Conservation (phyloP, 2,329 filamentous ascomycete species). For the Paraconiothyrium sp. region DNA sequence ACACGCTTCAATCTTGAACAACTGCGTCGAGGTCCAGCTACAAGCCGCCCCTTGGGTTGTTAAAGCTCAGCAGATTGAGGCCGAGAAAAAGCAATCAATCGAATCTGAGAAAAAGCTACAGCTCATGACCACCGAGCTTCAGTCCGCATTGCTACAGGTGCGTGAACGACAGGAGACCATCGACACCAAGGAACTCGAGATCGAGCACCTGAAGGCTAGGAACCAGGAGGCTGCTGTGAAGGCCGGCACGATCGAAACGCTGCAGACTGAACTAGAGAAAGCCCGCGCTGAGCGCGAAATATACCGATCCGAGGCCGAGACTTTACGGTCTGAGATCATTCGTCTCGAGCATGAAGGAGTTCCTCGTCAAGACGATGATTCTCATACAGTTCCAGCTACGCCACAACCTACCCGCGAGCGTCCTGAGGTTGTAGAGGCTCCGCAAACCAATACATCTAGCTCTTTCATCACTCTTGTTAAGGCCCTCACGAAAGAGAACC, state of each 20-base stretch:
- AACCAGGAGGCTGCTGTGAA: conserved; percentile 40
- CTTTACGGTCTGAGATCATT: conserved; percentile 31
- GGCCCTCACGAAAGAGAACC: conserved; percentile 29
- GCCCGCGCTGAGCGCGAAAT: conserved; percentile 34
- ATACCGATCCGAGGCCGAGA: conserved; percentile 29
- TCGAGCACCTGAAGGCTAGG: conserved; percentile 84
- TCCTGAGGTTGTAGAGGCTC: conserved; percentile 7
- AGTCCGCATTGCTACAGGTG: conserved; percentile 71
- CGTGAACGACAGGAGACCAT: conserved; percentile 84
- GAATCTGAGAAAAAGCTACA: conserved; percentile 88
- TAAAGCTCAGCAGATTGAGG: conserved; percentile 81
- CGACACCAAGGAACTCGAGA: conserved; percentile 71
- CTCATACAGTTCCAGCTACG: not conserved
- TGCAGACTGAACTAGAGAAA: conserved; percentile 31
- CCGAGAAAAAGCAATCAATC: conserved; percentile 80
- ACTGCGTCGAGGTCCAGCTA: conserved; percentile 70
- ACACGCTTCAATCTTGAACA: conserved; percentile 59
- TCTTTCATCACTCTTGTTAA: conserved; percentile 23
- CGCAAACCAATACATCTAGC: conserved; percentile 11
- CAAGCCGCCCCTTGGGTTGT: conserved; percentile 82
- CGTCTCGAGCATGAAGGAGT: conserved; percentile 14
- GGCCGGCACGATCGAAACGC: conserved; percentile 31
- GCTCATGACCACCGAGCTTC: conserved; percentile 80
- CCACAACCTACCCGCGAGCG: conserved; percentile 8
- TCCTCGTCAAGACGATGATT: not conserved